Evolutionary conservation across 805 yeast genomes (phyloP), one percentile per base, ranked within the genome.

Genomic region (Kodamaea fukazawae): DNA sequence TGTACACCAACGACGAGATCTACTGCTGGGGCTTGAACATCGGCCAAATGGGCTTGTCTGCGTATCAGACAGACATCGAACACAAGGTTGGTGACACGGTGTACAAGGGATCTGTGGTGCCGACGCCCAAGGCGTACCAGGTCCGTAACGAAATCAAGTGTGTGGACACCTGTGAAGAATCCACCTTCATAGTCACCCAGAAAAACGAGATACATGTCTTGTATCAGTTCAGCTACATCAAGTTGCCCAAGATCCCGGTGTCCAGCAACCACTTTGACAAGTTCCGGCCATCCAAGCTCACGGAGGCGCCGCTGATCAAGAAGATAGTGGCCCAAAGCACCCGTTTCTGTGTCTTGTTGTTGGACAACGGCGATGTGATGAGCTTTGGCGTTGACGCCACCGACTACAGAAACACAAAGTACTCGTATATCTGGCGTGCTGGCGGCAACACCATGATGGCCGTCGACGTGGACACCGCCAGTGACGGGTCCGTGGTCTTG

Each of bases 21-120:
- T 75, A 63, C 44, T 58, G 78, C 28, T 87, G 96, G 95, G 96
- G 96, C 2, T 61, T 82, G 27, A 85, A 87, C 53, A 63, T 78
- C 26, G 96, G 96, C 0, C 96, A 87, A 57, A 78, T 87, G 81
- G 91, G 91, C 2, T 65, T 75, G 36, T 50, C 65, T 10, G 34
- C 53, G 5, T 43, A 34, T 10, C 29, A 35, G 3, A 39, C 47
- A 5, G 32, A 45, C 10, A 41, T 52, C 2, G 71, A 64, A n/a
- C 45, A 55, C 48, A 46, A 57, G 48, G 46, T 53, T 3, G 49
- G 51, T 20, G 63, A 60, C 46, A 54, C 66, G 7, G 47, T 47
- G 1, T 53, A 50, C 31, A 56, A 65, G 47, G 78, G 79, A 1
- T 48, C 58, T 1, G 48, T 67, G 13, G 73, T 70, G 46, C 13